phyloP scores from a whole-genome alignment of 345 rosid genomes.

The Aurinia saxatilis region DNA sequence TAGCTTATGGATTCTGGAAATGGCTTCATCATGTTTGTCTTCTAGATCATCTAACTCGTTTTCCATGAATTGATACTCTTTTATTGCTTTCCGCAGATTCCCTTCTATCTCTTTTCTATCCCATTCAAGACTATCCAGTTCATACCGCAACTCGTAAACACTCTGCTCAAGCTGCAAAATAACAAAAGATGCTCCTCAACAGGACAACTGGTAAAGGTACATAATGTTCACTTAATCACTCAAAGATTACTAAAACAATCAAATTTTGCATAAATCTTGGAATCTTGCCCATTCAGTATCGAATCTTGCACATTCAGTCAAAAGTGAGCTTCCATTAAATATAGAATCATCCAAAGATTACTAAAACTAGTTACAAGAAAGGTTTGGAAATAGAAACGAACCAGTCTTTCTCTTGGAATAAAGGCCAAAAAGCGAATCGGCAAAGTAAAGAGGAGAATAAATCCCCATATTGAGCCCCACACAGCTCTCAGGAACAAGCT shows the following conservation, averaged over 20 bases:
- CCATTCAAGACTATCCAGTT: slow-evolving; percentile 48
- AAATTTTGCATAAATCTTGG: no score
- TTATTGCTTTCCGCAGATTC: slow-evolving; percentile 39
- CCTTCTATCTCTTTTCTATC: slow-evolving; percentile 50
- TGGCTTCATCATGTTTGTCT: slow-evolving; percentile 50
- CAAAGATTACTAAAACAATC: not conserved
- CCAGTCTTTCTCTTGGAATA: slow-evolving; percentile 60
- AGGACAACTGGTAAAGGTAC: not conserved
- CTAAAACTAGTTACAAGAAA: not conserved
- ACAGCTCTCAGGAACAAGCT: slow-evolving; percentile 40
- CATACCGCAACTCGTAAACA: slow-evolving; percentile 40
- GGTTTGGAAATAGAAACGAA: slow-evolving; percentile 22
- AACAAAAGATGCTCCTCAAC: not conserved
- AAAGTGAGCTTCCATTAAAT: no score
- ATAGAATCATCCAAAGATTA: not conserved
- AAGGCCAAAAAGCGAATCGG: slow-evolving; percentile 53
- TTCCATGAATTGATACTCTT: slow-evolving; percentile 50
- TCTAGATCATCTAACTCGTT: slow-evolving; percentile 54
- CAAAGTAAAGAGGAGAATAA: slow-evolving; percentile 34
- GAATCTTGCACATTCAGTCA: no score
- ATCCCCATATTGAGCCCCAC: slow-evolving; percentile 37
- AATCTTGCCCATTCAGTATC: no score
- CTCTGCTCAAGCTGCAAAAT: slow-evolving; percentile 69
- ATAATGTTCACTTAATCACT: no score
- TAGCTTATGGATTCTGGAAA: slow-evolving; percentile 46